Conservation (phyloP, 306 rosid genomes). For the Acacia confusa region DNA sequence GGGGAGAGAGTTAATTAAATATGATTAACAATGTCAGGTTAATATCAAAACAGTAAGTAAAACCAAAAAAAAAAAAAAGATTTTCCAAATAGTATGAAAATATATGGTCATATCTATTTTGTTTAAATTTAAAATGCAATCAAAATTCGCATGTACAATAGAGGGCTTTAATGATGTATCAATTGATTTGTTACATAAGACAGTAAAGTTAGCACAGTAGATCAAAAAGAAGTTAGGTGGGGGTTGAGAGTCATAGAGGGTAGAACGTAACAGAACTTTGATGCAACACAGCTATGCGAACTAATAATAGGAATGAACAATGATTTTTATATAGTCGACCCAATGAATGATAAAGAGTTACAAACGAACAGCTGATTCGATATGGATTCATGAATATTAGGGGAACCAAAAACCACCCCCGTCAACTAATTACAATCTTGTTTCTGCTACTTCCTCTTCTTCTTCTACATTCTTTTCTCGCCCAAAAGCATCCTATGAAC, state of each 20-base stretch:
- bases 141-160: background rate
- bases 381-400: background rate
- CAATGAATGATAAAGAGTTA: background rate
- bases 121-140: background rate
- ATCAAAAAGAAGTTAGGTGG: background rate
- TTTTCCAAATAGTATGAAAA: no score
- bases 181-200: background rate
- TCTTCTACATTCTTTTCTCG: background rate
- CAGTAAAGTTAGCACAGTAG: background rate
- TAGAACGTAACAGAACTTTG: background rate
- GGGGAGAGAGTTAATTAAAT: no score
- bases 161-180: background rate
- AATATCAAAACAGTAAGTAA: no score
- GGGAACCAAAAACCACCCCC: background rate
- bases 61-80: no score
- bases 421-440: background rate
- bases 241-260: background rate
- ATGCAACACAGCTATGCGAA: background rate
- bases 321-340: background rate
- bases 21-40: no score
- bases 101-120: no score
- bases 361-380: background rate
- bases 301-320: background rate
- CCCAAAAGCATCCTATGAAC: background rate
- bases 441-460: no score